Evolutionary conservation across 192 early-diverging fungal species (phyloP).

Genomic region (Martensiomyces pterosporus): DNA sequence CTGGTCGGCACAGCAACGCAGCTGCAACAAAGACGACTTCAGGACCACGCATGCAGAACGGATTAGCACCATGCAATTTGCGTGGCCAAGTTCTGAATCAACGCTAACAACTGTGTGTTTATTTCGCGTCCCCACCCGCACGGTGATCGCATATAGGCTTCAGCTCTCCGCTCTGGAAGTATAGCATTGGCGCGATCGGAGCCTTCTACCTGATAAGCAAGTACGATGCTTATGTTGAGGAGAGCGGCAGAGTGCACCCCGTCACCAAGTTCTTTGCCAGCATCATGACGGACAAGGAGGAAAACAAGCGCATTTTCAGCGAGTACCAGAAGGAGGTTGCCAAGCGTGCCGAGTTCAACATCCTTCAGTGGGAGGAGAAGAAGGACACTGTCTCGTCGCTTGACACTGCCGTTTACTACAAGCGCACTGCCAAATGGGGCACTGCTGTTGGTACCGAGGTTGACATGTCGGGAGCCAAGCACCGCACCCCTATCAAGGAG

Average conservation of each 20-base stretch:
- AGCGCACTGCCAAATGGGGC: slow-evolving; percentile 42
- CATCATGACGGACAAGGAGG: slow-evolving; percentile 33
- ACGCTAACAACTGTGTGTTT: too few species aligned
- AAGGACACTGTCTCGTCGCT: slow-evolving; percentile 3
- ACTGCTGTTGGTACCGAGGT: slow-evolving; percentile 28
- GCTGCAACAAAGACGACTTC: too few species aligned
- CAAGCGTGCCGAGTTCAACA: slow-evolving; percentile 36
- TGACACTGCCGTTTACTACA: slow-evolving; percentile 20
- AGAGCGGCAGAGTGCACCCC: slow-evolving; percentile 41
- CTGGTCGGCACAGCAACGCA: too few species aligned
- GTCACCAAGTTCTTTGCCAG: slow-evolving; percentile 40
- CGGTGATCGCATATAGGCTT: too few species aligned
- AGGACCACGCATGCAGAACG: too few species aligned
- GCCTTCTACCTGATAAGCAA: slow-evolving; percentile 24
- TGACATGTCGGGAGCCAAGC: slow-evolving; percentile 24
- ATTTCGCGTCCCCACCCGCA: too few species aligned
- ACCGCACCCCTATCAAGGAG: slow-evolving; percentile 27
- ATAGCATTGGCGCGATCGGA: slow-evolving; percentile 28
- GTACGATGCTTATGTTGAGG: slow-evolving; percentile 48
- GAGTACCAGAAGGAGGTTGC: slow-evolving; percentile 44
- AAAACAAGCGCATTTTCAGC: slow-evolving; percentile 28
- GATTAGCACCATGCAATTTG: too few species aligned
- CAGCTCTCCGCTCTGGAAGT: slow-evolving; percentile 43
- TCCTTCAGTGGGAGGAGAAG: slow-evolving; percentile 44
- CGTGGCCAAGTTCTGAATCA: too few species aligned